Evolutionary conservation across 495 filamentous ascomycete species (phyloP).

Genomic region (Penicillium herquei): DNA sequence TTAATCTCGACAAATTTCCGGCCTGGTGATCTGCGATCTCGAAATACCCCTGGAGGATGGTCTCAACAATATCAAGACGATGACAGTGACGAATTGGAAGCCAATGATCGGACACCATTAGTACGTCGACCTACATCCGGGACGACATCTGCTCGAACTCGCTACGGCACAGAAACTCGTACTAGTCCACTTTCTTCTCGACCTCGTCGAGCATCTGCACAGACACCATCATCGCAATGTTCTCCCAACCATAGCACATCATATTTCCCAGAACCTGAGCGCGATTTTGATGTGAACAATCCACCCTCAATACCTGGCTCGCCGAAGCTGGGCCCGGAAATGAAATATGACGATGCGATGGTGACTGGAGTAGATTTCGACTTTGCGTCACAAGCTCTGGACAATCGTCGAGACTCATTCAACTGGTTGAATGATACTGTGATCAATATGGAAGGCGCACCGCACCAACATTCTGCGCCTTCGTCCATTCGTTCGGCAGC

Average conservation of each 20-base stretch:
- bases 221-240: conserved; percentile 32
- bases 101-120: conserved; percentile 43
- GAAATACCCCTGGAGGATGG: conserved; percentile 30
- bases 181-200: conserved; percentile 29
- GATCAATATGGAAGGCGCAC: conserved; percentile 56
- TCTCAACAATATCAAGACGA: conserved; percentile 29
- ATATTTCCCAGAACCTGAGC: conserved; percentile 28
- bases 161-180: conserved; percentile 42
- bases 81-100: conserved; percentile 51
- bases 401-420: conserved; percentile 35
- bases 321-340: conserved; percentile 57
- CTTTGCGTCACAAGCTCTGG: conserved; percentile 30
- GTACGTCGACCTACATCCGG: conserved; percentile 30
- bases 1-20: conserved; percentile 27
- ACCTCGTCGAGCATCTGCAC: conserved; percentile 28
- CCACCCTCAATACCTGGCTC: conserved; percentile 90
- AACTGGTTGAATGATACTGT: conserved; percentile 46
- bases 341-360: conserved; percentile 79
- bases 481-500: conserved; percentile 34
- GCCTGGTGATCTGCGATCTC: conserved; percentile 22
- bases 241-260: conserved; percentile 33
- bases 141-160: conserved; percentile 20
- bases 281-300: conserved; percentile 84
- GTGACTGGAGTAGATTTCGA: conserved; percentile 54
- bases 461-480: conserved; percentile 24